A percentile compares a stretch with the other conserved stretches of the same genome.
These are phyloP conservation scores for Candida ipomoeae DNA, from an alignment of 805 yeast species.

Conservation along the genomic window DNA sequence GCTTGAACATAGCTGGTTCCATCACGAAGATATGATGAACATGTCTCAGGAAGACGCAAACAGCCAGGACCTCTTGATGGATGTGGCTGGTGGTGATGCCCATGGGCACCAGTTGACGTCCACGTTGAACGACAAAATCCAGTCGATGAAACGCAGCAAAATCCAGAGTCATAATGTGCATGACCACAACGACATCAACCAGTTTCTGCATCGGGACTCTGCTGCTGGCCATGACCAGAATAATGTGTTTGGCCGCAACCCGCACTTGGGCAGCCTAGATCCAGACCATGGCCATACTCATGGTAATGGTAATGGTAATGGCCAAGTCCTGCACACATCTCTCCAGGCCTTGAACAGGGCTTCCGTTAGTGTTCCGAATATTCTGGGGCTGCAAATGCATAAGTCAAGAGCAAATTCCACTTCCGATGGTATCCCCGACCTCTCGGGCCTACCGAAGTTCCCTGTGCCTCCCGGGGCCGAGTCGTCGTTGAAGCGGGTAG, in stretches of 20 bases:
- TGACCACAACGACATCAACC: background rate
- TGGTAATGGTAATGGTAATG: no score
- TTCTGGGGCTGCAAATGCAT: background rate
- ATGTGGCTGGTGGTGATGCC: background rate
- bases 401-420: no score
- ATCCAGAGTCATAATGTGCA: conserved; percentile 4
- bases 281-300: background rate
- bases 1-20: background rate
- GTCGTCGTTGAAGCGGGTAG: conserved; percentile 57
- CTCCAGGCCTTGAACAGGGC: background rate
- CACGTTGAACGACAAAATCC: conserved; percentile 12
- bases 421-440: conserved; percentile 13
- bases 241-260: background rate
- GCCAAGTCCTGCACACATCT: background rate
- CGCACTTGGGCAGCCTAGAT: background rate
- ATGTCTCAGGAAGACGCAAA: background rate
- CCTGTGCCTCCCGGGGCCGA: conserved; percentile 74
- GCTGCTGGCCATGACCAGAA: background rate
- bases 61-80: background rate
- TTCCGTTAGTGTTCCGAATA: background rate
- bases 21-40: background rate
- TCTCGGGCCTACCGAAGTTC: conserved; percentile 49
- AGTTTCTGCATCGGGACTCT: background rate
- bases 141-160: conserved; percentile 11
- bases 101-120: conserved; percentile 7